Conservation (phyloP, 148 eudicot genomes). For the Tetragonia tetragonoides region DNA sequence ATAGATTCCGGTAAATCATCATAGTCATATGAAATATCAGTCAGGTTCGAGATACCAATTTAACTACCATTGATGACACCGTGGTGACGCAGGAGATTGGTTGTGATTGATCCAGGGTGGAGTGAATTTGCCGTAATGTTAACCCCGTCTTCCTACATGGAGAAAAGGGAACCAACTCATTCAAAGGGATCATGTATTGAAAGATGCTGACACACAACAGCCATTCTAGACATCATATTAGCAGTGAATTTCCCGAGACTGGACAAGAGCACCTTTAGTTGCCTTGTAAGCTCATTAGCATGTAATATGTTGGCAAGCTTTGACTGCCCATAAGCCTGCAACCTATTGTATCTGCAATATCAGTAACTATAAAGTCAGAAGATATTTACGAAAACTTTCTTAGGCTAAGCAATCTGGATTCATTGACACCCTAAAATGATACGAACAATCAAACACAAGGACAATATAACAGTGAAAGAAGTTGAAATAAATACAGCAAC, state of each 20-base stretch:
- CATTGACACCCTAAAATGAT: neutral
- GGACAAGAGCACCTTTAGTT: conserved; percentile 49
- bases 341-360: conserved; percentile 52
- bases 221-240: neutral
- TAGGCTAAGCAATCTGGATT: neutral
- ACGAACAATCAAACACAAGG: neutral
- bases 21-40: neutral
- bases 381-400: neutral
- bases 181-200: neutral
- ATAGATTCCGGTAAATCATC: neutral
- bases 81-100: conserved; percentile 67
- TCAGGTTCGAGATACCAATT: neutral
- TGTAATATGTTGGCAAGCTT: conserved; percentile 85
- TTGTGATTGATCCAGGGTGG: conserved; percentile 83
- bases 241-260: neutral
- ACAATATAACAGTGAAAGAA: neutral
- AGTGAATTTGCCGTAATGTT: conserved; percentile 77
- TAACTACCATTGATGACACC: conserved; percentile 51
- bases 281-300: conserved; percentile 68
- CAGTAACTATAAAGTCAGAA: neutral
- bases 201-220: neutral
- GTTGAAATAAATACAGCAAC: neutral
- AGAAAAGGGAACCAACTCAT: neutral
- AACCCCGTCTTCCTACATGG: conserved; percentile 65
- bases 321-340: conserved; percentile 81